Conservation (phyloP, 148 eudicot genomes). For the Nyssa sinensis region DNA sequence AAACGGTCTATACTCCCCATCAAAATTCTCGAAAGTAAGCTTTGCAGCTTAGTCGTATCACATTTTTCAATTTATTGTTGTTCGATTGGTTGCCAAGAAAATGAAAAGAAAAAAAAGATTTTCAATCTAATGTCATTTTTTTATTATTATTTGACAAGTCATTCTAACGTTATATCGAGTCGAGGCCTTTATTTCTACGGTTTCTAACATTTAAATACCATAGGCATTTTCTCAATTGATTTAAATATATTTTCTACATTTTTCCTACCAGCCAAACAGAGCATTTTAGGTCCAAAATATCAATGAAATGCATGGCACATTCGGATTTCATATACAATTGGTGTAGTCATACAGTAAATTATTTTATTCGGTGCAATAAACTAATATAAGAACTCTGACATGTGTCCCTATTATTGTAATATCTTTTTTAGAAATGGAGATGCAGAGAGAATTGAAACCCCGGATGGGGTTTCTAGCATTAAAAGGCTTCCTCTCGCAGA, state of each 20-base stretch:
- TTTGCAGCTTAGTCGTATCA: neutral
- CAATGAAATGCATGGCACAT: neutral
- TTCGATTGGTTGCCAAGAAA: neutral
- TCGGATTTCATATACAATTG: neutral
- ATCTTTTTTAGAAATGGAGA: slow-evolving; percentile 18
- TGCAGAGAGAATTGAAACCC: slow-evolving; percentile 17
- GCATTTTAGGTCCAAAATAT: neutral
- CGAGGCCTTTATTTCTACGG: no score
- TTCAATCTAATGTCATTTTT: neutral
- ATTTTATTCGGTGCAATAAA: neutral
- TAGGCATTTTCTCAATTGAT: no score
- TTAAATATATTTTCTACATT: neutral
- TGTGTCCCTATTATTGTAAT: neutral
- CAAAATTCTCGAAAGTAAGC: slow-evolving; percentile 22
- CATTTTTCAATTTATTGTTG: neutral
- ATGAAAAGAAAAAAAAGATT: neutral
- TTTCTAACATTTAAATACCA: no score
- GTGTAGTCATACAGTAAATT: neutral
- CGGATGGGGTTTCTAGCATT: neutral
- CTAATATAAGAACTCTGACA: neutral
- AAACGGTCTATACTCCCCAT: slow-evolving; percentile 20
- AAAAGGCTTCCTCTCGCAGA: slow-evolving; percentile 60
- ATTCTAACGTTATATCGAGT: no score
- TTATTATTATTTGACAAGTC: no score
- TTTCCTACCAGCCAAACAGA: neutral